Evolutionary conservation across 1,139 yeast species (phyloP).

Genomic region (Kodamaea arcana): DNA sequence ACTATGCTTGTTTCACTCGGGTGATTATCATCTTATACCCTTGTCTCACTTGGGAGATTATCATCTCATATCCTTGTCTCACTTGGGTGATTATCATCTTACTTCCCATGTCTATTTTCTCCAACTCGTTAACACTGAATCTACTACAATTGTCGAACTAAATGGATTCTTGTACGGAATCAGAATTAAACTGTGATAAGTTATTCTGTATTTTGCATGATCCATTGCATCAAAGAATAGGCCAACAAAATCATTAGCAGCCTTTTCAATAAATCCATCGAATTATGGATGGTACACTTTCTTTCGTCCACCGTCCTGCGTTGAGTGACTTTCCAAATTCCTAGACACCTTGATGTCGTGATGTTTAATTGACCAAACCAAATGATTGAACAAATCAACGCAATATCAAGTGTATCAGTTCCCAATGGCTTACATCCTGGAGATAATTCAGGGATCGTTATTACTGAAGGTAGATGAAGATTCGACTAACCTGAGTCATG

Average conservation of each 20-base stretch:
- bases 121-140: slow-evolving; percentile 15
- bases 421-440: background rate
- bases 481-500: background rate
- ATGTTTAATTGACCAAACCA: background rate
- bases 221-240: slow-evolving; percentile 20
- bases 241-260: slow-evolving; percentile 14
- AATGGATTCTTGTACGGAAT: background rate
- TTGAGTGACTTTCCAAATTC: slow-evolving; percentile 14
- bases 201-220: slow-evolving; percentile 15
- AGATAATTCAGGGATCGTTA: background rate
- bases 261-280: slow-evolving; percentile 17
- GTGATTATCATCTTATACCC: too few species aligned
- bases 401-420: background rate
- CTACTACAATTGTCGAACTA: slow-evolving; percentile 9
- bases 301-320: slow-evolving; percentile 10
- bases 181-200: slow-evolving; percentile 7
- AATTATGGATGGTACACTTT: slow-evolving; percentile 19
- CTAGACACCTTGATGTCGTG: slow-evolving; percentile 8
- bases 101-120: too few species aligned
- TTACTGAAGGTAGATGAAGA: background rate
- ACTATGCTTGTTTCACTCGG: too few species aligned
- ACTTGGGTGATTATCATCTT: too few species aligned
- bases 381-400: slow-evolving; percentile 23
- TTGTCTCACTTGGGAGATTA: too few species aligned
- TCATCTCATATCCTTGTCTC: too few species aligned